These are phyloP conservation scores for Ophioceras dolichostomum DNA, from an alignment of 2,329 filamentous ascomycete species.

Conservation along the genomic window DNA sequence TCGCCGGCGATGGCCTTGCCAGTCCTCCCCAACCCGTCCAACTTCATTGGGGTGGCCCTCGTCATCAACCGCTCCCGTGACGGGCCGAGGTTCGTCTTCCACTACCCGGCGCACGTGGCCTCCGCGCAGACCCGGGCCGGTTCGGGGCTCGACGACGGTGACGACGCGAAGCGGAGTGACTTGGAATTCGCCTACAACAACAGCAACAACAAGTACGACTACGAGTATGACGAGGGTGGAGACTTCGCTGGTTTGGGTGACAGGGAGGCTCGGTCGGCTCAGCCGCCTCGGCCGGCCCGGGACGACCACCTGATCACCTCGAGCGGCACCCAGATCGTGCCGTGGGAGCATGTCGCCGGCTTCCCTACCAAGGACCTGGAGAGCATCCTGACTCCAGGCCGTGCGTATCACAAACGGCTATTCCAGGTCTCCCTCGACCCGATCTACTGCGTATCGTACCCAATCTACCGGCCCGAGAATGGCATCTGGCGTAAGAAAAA, in stretches of 20 bases:
- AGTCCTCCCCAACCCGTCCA: conserved; percentile 36
- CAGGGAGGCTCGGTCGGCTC: conserved; percentile 26
- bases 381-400: conserved; percentile 64
- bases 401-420: conserved; percentile 65
- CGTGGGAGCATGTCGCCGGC: conserved; percentile 63
- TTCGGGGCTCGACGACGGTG: conserved; percentile 16
- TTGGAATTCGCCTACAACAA: conserved; percentile 19
- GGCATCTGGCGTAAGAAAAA: conserved; percentile 61
- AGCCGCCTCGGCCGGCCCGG: conserved; percentile 26
- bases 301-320: conserved; percentile 44
- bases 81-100: conserved; percentile 73
- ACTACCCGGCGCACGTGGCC: conserved; percentile 59
- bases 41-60: conserved; percentile 59
- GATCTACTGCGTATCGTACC: conserved; percentile 69
- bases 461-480: conserved; percentile 69
- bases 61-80: conserved; percentile 64
- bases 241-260: conserved; percentile 35
- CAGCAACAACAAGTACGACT: conserved; percentile 12
- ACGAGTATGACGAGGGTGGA: conserved; percentile 37
- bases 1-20: conserved; percentile 42
- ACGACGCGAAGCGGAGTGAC: background rate
- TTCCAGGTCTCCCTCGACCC: conserved; percentile 78
- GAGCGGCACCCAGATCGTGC: conserved; percentile 44
- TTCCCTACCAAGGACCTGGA: conserved; percentile 68
- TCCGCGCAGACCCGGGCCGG: conserved; percentile 18